A percentile compares a stretch with the other conserved stretches of the same genome.
These are phyloP conservation scores for Trichoderma sp. DNA, from an alignment of 2,329 filamentous ascomycete genomes.

Conservation along the genomic window DNA sequence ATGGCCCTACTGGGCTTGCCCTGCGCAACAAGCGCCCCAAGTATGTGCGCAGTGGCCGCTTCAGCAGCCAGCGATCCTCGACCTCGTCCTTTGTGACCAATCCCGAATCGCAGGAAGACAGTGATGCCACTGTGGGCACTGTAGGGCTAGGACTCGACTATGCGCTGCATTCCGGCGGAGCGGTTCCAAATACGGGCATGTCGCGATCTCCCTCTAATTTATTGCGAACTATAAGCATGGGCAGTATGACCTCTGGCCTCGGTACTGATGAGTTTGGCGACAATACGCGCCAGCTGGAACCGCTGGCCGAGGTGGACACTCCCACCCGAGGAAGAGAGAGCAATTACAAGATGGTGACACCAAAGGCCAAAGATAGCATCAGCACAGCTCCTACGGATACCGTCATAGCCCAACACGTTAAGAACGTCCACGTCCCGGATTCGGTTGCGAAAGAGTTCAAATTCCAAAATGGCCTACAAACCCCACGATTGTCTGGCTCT, in stretches of 20 bases:
- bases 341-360: constrained; percentile 62
- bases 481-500: constrained; percentile 56
- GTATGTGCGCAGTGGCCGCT: constrained; percentile 58
- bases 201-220: constrained; percentile 52
- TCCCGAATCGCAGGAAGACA: constrained; percentile 58
- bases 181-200: constrained; percentile 56
- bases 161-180: constrained; percentile 78
- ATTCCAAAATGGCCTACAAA: constrained; percentile 66
- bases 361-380: constrained; percentile 57
- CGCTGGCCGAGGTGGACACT: constrained; percentile 49
- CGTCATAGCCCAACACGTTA: constrained; percentile 81
- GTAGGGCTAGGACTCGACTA: constrained; percentile 69
- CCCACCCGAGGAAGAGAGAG: constrained; percentile 40
- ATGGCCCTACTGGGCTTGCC: constrained; percentile 44
- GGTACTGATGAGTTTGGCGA: constrained; percentile 59
- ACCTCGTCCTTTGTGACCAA: constrained; percentile 58
- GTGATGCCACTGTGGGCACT: constrained; percentile 66
- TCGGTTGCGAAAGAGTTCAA: constrained; percentile 84
- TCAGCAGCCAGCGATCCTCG: constrained; percentile 59
- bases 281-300: constrained; percentile 46
- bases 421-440: constrained; percentile 86
- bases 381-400: constrained; percentile 75
- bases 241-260: constrained; percentile 73
- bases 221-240: constrained; percentile 78
- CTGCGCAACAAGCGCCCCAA: constrained; percentile 52